Evolutionary conservation across 306 rosid genomes (phyloP).

Genomic region (Fragaria nilgerrensis): DNA sequence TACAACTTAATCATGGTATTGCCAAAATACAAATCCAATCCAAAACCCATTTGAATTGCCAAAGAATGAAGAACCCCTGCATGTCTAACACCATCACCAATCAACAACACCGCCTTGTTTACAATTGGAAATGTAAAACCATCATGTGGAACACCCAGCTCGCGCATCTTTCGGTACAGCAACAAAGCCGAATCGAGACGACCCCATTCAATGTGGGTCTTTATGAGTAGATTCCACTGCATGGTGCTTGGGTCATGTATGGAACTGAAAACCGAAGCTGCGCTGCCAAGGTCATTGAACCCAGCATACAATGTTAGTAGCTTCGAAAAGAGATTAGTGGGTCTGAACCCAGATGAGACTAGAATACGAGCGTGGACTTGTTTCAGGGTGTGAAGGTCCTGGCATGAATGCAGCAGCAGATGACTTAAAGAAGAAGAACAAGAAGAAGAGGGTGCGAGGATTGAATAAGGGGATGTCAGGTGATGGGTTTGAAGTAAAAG

Average conservation of each 20-base stretch:
- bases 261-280: conserved; percentile 25
- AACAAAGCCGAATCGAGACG: conserved; percentile 30
- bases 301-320: conserved; percentile 29
- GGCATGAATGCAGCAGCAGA: conserved; percentile 24
- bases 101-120: conserved; percentile 30
- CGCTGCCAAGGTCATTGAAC: conserved; percentile 35
- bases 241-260: conserved; percentile 23
- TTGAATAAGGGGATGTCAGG: conserved; percentile 30
- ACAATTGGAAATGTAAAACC: conserved; percentile 44
- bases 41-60: conserved; percentile 46
- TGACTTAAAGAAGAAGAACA: background rate
- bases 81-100: conserved; percentile 19
- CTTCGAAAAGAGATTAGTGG: conserved; percentile 20
- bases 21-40: conserved; percentile 43
- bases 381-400: conserved; percentile 26
- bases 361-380: conserved; percentile 36
- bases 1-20: conserved; percentile 50
- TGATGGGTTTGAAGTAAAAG: conserved; percentile 47
- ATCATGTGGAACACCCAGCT: conserved; percentile 40
- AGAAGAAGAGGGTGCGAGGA: background rate
- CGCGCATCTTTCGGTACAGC: conserved; percentile 42
- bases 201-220: conserved; percentile 40
- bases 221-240: conserved; percentile 45
- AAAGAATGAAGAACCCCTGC: conserved; percentile 53
- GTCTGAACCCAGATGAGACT: conserved; percentile 27